Conservation (phyloP, 2,329 filamentous ascomycete species). For the Penicillium rolfsii region DNA sequence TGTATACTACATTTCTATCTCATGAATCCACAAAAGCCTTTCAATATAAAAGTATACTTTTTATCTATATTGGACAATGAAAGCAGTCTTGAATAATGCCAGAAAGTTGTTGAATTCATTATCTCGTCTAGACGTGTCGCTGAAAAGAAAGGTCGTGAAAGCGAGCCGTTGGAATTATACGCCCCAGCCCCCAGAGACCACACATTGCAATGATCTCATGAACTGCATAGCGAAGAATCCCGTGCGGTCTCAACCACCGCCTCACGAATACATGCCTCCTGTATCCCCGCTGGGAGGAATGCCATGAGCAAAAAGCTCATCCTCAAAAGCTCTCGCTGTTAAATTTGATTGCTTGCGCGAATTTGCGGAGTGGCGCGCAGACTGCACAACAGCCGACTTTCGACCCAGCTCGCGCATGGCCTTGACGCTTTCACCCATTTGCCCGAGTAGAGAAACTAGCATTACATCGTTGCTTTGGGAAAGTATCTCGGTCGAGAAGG, state of each 20-base stretch:
- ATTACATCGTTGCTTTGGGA: slow-evolving; percentile 83
- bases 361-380: slow-evolving; percentile 26
- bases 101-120: slow-evolving; percentile 8
- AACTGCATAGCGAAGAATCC: background rate
- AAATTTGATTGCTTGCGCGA: slow-evolving; percentile 30
- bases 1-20: slow-evolving; percentile 18
- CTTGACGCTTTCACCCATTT: slow-evolving; percentile 72
- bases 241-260: background rate
- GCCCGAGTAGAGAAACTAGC: slow-evolving; percentile 74
- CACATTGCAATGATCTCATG: background rate
- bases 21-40: slow-evolving; percentile 12
- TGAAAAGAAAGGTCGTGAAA: background rate
- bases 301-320: slow-evolving; percentile 32
- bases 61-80: background rate
- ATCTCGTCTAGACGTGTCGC: slow-evolving; percentile 12
- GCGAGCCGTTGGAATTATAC: background rate
- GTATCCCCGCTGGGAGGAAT: background rate
- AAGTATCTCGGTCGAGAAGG: slow-evolving; percentile 71
- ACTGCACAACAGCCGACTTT: slow-evolving; percentile 68
- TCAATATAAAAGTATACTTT: background rate
- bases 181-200: background rate
- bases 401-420: slow-evolving; percentile 73
- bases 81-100: background rate
- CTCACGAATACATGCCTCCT: slow-evolving; percentile 15
- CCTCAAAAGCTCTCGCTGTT: slow-evolving; percentile 32